Percentiles rank a stretch among this genome's conserved stretches.
Evolutionary conservation across 2,329 filamentous ascomycete genomes (phyloP).

Genomic region (Trichoderma pleuroti): DNA sequence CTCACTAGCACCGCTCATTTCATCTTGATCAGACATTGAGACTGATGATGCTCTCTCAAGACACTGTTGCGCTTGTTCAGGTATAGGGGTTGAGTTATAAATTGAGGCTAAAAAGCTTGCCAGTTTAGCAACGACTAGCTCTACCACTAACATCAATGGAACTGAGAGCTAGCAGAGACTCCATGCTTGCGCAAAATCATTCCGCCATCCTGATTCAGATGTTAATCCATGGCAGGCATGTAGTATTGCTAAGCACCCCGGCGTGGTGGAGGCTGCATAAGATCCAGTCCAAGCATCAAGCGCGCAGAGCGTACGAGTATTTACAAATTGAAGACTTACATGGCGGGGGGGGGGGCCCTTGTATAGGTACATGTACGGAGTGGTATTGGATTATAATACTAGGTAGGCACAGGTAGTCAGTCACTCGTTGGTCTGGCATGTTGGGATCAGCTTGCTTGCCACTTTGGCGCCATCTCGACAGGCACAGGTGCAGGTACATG

Average conservation of each 20-base stretch:
- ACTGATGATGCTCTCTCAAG: background rate
- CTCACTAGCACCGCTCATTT: background rate
- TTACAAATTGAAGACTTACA: background rate
- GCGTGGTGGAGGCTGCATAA: background rate
- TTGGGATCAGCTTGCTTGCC: background rate
- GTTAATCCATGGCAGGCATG: no score
- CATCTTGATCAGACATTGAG: background rate
- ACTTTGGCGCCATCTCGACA: background rate
- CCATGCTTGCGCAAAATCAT: background rate
- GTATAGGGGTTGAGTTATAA: background rate
- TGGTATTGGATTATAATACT: no score
- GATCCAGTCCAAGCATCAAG: background rate
- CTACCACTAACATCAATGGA: background rate
- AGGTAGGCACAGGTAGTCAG: no score
- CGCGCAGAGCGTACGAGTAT: background rate
- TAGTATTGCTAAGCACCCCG: background rate
- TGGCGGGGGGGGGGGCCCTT: background rate
- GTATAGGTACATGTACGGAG: background rate
- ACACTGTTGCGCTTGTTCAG: background rate
- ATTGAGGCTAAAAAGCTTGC: background rate
- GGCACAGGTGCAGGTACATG: background rate
- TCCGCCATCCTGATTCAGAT: background rate
- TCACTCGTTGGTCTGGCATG: background rate
- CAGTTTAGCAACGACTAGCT: background rate
- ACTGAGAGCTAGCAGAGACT: background rate